Evolutionary conservation across 148 eudicot genomes (phyloP), one percentile per base, ranked within the genome.

Genomic region (Heliosperma pusillum): DNA sequence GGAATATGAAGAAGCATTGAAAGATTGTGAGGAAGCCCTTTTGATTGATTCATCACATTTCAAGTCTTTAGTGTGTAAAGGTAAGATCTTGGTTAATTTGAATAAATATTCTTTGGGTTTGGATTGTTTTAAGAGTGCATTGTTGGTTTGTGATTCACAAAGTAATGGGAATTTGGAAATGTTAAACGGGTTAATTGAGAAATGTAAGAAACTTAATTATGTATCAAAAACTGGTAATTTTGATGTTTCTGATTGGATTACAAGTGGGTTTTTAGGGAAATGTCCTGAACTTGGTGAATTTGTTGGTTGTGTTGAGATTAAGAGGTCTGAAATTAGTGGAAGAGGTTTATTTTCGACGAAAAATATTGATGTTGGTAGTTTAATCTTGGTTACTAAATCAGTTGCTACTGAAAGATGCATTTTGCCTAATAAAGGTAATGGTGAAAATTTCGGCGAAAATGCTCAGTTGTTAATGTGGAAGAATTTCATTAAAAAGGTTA

Each of bases 391-490:
- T 25, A 85, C 97, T 4, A 91, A 89, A 78, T 88, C 95, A 19
- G 71, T 87, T 85, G 94, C 97, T n/a, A 86, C 79, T 29, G 98
- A 93, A 69, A 87, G 98, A 69, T 92, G 91, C 27, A 91, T 93
- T 16, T 70, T 91, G 61, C 91, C 96, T 33, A 4, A 7, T 27
- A 82, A 87, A 17, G 71, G 75, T 71, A 62, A 74, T 53, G 69
- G 71, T 65, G 63, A 59, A 24, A 85, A 74, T 63, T 83, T 82
- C 50, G 83, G 88, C 0, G 85, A 86, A 76, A 87, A 81, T 64
- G 90, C 82, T 3, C 91, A 93, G 36, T 58, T 89, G 22, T 88
- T 87, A 13, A 87, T 89, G 88, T 91, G 94, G 94, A 88, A 89
- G 89, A 91, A 88, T 85, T 89, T 93, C 76, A 74, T 93, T 16